Evolutionary conservation across 1,284 basidiomycete genomes (phyloP), one percentile per base, ranked within the genome.

Genomic region (Cutaneotrichosporon sp.): DNA sequence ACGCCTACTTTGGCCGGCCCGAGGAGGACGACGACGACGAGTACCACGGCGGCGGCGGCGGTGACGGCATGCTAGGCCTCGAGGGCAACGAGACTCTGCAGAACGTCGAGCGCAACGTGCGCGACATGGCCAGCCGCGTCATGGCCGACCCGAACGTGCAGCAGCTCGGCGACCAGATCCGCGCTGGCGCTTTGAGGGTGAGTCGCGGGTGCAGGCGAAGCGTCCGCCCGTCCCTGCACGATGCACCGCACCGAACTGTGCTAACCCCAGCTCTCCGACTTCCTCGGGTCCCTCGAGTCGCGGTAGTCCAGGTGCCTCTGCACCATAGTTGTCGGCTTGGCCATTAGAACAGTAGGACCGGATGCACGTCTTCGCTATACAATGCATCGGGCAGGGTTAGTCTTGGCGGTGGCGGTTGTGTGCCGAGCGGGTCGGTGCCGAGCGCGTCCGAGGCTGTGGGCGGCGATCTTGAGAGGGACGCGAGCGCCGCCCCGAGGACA

Each of bases 1-100:
- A 88, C 75, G 89, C 92, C 67, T 97, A 97, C 85, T 97, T 95
- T 80, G 97, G 95, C 4, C 84, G 94, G 22, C 89, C 91, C 13
- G 91, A 94, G 52, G 87, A 83, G 42, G 72, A 79, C 7, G 82
- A 82, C 65, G 77, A 77, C 53, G 52, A 62, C 18, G 65, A 65
- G 10, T 29, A 22, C n/a, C n/a, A n/a, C n/a, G n/a, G n/a, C 8
- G 77, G 72, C 22, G 82, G 82, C 13, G 76, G 80, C 43, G 84
- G 82, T n/a, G 84, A 81, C 1, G 81, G 84, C 22, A 63, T 87
- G 60, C 76, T 87, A n/a, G 87, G 85, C 20, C 85, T 90, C 69
- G 77, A 76, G 50, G 88, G 88, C 24, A 89, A 86, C 68, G 83
- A 93, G 62, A 86, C 88, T 5, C 68, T 84, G 16, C 79, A 79